These are phyloP conservation scores for Rostrohypoxylon terebratum DNA, from an alignment of 495 filamentous ascomycete species.

Conservation along the genomic window DNA sequence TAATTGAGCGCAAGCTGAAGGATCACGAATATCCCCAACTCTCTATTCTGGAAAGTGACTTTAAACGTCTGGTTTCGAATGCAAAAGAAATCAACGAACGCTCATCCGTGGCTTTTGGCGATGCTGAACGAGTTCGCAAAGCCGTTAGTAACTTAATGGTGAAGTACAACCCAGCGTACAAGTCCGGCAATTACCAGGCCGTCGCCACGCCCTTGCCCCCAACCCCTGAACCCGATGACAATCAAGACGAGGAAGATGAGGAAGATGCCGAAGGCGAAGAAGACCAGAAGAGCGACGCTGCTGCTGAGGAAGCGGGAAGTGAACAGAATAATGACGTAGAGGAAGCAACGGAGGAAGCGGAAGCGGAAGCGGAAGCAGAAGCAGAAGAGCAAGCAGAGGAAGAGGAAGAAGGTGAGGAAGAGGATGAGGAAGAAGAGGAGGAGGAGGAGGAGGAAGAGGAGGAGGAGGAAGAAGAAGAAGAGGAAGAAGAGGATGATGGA, in stretches of 20 bases:
- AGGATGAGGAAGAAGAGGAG: constrained; percentile 50
- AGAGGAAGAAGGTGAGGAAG: constrained; percentile 51
- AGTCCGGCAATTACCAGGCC: constrained; percentile 67
- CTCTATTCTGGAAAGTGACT: constrained; percentile 74
- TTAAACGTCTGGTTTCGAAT: constrained; percentile 82
- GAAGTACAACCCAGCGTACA: constrained; percentile 79
- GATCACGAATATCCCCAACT: constrained; percentile 71
- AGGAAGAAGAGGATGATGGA: constrained; percentile 52
- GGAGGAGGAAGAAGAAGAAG: constrained; percentile 37
- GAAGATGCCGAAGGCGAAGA: constrained; percentile 49
- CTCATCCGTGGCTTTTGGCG: constrained; percentile 72
- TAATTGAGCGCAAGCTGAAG: constrained; percentile 76
- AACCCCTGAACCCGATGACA: constrained; percentile 50
- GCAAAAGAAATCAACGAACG: constrained; percentile 78
- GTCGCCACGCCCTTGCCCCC: constrained; percentile 72
- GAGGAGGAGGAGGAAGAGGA: constrained; percentile 34
- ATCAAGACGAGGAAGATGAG: constrained; percentile 34
- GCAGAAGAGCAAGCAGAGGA: constrained; percentile 27
- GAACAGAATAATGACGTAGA: constrained; percentile 45
- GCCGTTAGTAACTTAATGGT: constrained; percentile 80
- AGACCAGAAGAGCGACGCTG: constrained; percentile 31
- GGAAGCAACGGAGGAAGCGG: constrained; percentile 35
- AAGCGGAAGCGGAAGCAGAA: constrained; percentile 37
- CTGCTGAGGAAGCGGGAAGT: constrained; percentile 25
- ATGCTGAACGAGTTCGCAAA: constrained; percentile 81